Base-by-base conservation (phyloP, 306 rosid genomes). In the Cucumis cinereus region DNA sequence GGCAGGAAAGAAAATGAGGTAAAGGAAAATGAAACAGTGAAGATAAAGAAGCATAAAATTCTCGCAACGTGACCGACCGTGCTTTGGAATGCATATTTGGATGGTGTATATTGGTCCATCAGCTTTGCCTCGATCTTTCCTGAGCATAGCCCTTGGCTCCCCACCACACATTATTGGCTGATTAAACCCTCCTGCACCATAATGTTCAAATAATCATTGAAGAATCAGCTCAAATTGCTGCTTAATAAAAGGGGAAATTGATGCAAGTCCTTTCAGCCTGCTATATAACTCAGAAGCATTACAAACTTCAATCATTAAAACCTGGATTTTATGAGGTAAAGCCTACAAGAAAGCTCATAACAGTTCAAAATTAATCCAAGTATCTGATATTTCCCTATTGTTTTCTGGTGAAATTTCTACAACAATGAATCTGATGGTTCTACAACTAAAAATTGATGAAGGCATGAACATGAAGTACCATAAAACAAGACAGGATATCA, bases 81-180 rank as follows among this genome's bases (percentile, higher is more conserved):
- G 96, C 86, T 81, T 91, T 20, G 98, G 98, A 84, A 94, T 83
- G 84, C 96, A 85, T 79, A 94, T 91, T 82, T 91, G 97, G 82
- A 94, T 91, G 80, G 84, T 71, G 56, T 87, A 94, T 9, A 94
- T 76, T 33, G 98, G 93, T 4, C 81, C 78, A 86, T 94, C 98
- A 58, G 97, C 97, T 82, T 89, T 94, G 84, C 98, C 98, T 73
- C 96, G 74, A 78, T 79, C 81, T 85, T 86, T 94, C 36, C 75
- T 84, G 12, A 86, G 88, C 97, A 91, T 93, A 56, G 72, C 96
- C 80, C 98, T 91, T 30, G 98, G 97, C 76, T 93, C 96, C 49
- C 96, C 96, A 22, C 98, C 93, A 23, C 98, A 94, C 97, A 94
- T 94, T 56, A 91, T 90, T 52, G 98, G 96, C 85, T 93, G 98